phyloP scores from a whole-genome alignment of 1,139 yeast genomes.

The Geotrichum europaeum region DNA sequence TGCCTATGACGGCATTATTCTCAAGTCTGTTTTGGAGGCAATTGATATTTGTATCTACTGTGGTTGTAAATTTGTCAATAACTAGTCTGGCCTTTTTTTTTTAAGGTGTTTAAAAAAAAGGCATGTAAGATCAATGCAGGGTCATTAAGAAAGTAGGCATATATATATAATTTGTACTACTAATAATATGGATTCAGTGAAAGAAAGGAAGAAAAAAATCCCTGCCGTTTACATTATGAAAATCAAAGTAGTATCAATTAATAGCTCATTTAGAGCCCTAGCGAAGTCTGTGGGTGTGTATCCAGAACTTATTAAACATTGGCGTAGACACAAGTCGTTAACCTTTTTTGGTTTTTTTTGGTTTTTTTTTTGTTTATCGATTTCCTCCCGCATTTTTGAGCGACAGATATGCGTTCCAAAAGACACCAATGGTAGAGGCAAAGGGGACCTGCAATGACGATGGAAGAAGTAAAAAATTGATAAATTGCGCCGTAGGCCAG shows the following conservation, averaged over 20 bases:
- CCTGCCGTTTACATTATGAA: not conserved
- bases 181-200: not conserved
- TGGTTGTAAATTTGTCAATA: conserved; percentile 14
- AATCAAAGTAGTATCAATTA: not conserved
- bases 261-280: no score
- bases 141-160: not conserved
- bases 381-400: conserved; percentile 13
- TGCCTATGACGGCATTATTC: not conserved
- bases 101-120: not conserved
- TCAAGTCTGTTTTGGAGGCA: conserved; percentile 5
- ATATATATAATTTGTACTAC: no score
- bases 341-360: not conserved
- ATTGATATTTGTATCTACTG: conserved; percentile 17
- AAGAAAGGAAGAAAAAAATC: not conserved
- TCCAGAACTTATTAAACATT: not conserved
- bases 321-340: not conserved
- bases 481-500: conserved; percentile 94
- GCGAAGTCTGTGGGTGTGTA: not conserved
- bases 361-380: not conserved
- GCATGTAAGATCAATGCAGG: not conserved
- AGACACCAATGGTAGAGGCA: conserved; percentile 79
- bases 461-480: conserved; percentile 80
- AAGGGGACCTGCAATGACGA: conserved; percentile 81
- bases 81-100: not conserved
- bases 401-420: conserved; percentile 90